phyloP scores from a whole-genome alignment of 73 alveolate genomes.

The Breviolum minutum region DNA sequence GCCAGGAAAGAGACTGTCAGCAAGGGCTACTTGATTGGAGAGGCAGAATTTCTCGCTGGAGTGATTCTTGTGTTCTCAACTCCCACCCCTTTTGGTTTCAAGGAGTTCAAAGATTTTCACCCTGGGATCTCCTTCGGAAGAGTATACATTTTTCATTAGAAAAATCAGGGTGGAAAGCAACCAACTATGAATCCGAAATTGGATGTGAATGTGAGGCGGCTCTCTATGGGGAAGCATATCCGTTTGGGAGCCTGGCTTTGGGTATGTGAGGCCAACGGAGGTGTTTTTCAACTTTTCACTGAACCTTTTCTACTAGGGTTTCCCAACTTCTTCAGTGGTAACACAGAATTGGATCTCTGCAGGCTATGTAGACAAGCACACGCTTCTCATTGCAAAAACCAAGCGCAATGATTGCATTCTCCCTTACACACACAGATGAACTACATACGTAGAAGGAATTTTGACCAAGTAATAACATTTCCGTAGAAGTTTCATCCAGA shows the following conservation, averaged over 20 bases:
- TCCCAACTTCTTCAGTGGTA: too few relatives aligned
- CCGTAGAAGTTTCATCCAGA: too few relatives aligned
- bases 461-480: too few relatives aligned
- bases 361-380: too few relatives aligned
- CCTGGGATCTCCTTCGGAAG: too few relatives aligned
- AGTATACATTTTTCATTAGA: too few relatives aligned
- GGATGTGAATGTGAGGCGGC: conserved; percentile 23
- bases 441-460: too few relatives aligned
- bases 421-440: too few relatives aligned
- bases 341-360: too few relatives aligned
- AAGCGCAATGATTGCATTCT: too few relatives aligned
- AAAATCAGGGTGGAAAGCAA: not conserved
- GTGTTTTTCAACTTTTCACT: not conserved
- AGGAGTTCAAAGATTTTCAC: not conserved
- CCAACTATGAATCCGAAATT: not conserved
- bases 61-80: not conserved
- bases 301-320: too few relatives aligned
- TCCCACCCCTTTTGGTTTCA: not conserved
- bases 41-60: not conserved
- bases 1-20: conserved; percentile 64
- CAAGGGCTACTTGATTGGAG: conserved; percentile 67
- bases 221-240: conserved; percentile 47
- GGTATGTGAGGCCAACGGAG: not conserved
- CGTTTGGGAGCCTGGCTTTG: not conserved
- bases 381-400: too few relatives aligned